Conservation (phyloP, 2,329 filamentous ascomycete species). For the Harringtonia lauricola region DNA sequence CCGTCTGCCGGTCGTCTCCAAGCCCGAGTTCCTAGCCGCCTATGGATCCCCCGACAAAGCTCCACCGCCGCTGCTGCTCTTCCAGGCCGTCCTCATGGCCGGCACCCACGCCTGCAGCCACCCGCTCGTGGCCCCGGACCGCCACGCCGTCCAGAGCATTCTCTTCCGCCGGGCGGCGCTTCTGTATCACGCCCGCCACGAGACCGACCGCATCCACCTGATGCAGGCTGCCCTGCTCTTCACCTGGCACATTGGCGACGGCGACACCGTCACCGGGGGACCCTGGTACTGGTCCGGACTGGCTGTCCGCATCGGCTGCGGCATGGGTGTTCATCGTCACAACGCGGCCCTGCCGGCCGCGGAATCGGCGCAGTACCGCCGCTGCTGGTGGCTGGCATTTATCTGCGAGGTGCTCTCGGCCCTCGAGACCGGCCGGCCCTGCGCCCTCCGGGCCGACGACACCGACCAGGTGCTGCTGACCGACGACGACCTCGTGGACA, state of each 20-base stretch:
- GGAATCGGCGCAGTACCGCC: neutral
- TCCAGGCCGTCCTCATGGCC: slow-evolving; percentile 18
- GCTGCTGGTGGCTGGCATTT: slow-evolving; percentile 6
- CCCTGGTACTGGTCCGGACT: slow-evolving; percentile 17
- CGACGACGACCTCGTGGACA: neutral
- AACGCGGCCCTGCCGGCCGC: slow-evolving; percentile 1
- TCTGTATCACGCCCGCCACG: slow-evolving; percentile 17
- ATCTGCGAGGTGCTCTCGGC: slow-evolving; percentile 5
- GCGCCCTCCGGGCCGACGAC: slow-evolving; percentile 3
- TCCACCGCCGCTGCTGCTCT: slow-evolving; percentile 17
- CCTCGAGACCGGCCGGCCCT: slow-evolving; percentile 6
- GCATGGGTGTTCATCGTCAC: slow-evolving; percentile 17
- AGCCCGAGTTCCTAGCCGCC: slow-evolving; percentile 9
- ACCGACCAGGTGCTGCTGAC: neutral
- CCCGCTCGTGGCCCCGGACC: slow-evolving; percentile 13
- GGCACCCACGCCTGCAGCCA: slow-evolving; percentile 16
- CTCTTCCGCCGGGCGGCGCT: slow-evolving; percentile 16
- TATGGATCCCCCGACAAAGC: slow-evolving; percentile 4
- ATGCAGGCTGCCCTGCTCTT: slow-evolving; percentile 18
- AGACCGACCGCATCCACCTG: slow-evolving; percentile 16
- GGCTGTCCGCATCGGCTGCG: slow-evolving; percentile 17
- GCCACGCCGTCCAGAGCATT: slow-evolving; percentile 13
- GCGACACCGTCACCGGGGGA: slow-evolving; percentile 14
- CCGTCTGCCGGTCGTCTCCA: slow-evolving; percentile 17
- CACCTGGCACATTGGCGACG: slow-evolving; percentile 16